Evolutionary conservation across 352 stramenopile species (phyloP), one percentile per base, ranked within the genome.

Genomic region (Globisporangium mamillatum): DNA sequence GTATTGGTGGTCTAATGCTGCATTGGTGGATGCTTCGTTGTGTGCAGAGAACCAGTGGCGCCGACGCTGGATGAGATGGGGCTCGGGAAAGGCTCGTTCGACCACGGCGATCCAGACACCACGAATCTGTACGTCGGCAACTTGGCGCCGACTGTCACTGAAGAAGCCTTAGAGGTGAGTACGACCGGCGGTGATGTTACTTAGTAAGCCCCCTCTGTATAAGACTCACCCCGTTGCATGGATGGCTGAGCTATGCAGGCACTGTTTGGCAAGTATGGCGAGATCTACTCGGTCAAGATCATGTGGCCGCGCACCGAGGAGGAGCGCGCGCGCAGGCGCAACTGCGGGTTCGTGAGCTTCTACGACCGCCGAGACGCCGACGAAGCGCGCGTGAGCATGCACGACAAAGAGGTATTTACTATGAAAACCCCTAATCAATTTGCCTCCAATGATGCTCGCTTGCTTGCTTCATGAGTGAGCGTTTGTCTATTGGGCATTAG

Each of bases 291-390:
- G 44, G 86, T 99, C 48, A 99, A 99, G 75, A 97, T 99, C 74
- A 99, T 99, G 97, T 99, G 96, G 96, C 96, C 97, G n/a, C 84
- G 97, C 29, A 98, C 89, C 0, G 86, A 97, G 46, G 95, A 98
- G 73, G 97, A 99, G 75, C 76, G 90, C 57, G 74, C 76, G 20
- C 87, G 95, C 41, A 90, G 86, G 56, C 82, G 94, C 14, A 98
- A 98, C 71, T 97, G 89, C 27, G 96, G 92, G 32, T 99, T 99
- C 81, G 95, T 99, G 27, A 98, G 90, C 72, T 99, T 98, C 68
- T 92, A 89, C 72, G 70, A 90, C 52, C 80, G 91, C 16, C 54
- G 72, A 24, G 85, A 97, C 64, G 92, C 92, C 9, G 91, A 97
- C 27, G 78, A 92, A n/a, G 92, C 92, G 5, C 83, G 85, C 20